Percentiles rank a stretch among this genome's conserved stretches.
These are phyloP conservation scores for Hypoxylon lenormandii DNA, from an alignment of 495 filamentous ascomycete species.

Conservation along the genomic window DNA sequence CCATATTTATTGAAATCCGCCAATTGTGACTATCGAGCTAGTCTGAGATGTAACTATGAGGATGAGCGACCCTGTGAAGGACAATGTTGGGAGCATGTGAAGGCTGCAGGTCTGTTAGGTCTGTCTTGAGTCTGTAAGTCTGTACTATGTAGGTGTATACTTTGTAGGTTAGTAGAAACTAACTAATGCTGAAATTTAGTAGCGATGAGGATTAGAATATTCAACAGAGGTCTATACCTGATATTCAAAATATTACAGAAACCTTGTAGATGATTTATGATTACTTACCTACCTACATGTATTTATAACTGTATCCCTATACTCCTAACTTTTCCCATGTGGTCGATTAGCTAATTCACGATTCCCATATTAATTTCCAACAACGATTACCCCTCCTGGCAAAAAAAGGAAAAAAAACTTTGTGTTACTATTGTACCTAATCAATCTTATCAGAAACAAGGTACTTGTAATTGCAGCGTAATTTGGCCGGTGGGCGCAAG, in stretches of 20 bases:
- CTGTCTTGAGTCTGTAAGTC: no score
- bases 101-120: no score
- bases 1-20: not conserved
- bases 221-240: no score
- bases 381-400: slow-evolving; percentile 31
- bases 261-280: not conserved
- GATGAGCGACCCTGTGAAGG: not conserved
- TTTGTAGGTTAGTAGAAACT: not conserved
- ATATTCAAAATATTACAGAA: not conserved
- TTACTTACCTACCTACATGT: slow-evolving; percentile 12
- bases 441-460: slow-evolving; percentile 31
- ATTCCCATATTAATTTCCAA: no score
- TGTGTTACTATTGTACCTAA: slow-evolving; percentile 26
- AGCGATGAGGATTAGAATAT: not conserved
- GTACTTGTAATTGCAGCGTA: slow-evolving; percentile 23
- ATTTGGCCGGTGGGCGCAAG: slow-evolving; percentile 15
- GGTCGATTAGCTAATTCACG: slow-evolving; percentile 12
- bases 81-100: no score
- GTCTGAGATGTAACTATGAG: not conserved
- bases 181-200: not conserved
- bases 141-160: no score
- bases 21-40: not conserved
- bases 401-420: not conserved
- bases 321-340: not conserved
- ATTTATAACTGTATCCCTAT: not conserved